These are phyloP conservation scores for Auriscalpium vulgare DNA, from an alignment of 768 basidiomycete species.

Conservation along the genomic window DNA sequence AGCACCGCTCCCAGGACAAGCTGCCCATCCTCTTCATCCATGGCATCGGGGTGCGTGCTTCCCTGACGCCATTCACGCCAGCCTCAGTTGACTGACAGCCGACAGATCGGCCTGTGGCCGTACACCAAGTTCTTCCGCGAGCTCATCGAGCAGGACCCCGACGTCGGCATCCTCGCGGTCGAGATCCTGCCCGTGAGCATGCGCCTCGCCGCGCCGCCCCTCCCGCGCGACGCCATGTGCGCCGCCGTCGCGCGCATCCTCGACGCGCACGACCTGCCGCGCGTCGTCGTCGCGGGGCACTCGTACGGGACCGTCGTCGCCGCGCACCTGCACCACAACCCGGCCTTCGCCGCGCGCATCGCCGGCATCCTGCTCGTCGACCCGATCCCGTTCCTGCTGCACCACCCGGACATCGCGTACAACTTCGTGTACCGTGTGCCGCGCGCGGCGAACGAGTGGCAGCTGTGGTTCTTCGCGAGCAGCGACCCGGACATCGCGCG, in stretches of 20 bases:
- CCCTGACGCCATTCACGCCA: not conserved
- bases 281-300: conserved; percentile 43
- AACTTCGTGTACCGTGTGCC: conserved; percentile 60
- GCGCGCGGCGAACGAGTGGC: conserved; percentile 47
- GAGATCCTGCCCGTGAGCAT: conserved; percentile 55
- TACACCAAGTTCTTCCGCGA: conserved; percentile 46
- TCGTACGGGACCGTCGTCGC: conserved; percentile 57
- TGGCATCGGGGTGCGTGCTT: conserved; percentile 50
- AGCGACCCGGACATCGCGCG: conserved; percentile 56
- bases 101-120: conserved; percentile 54
- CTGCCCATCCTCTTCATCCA: conserved; percentile 58
- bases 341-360: conserved; percentile 25
- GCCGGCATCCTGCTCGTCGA: conserved; percentile 46
- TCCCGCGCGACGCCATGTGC: conserved; percentile 33
- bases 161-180: conserved; percentile 49
- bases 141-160: conserved; percentile 34
- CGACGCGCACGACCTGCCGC: conserved; percentile 28
- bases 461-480: conserved; percentile 61
- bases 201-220: conserved; percentile 49
- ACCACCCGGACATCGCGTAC: conserved; percentile 52
- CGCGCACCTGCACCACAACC: conserved; percentile 40
- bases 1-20: conserved; percentile 39
- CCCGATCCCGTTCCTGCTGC: conserved; percentile 58
- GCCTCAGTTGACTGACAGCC: not conserved
- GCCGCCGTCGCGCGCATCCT: conserved; percentile 38